These are phyloP conservation scores for Ustilago hordei DNA, from an alignment of 1,284 basidiomycete genomes.

Conservation along the genomic window DNA sequence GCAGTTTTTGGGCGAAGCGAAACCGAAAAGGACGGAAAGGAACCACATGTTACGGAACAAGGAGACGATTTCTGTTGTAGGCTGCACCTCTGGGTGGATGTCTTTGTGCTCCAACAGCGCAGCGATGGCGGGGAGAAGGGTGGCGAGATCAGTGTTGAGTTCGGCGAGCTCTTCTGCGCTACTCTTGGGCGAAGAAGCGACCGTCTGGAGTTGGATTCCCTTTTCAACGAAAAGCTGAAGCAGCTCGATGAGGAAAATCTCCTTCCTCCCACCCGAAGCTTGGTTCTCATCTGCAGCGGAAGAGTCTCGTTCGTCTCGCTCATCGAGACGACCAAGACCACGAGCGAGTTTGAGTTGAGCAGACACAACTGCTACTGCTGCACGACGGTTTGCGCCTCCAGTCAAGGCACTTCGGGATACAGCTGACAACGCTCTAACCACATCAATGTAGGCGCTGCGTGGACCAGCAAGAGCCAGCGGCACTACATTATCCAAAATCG, in stretches of 20 bases:
- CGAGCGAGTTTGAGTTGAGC: slow-evolving; percentile 58
- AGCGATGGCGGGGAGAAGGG: slow-evolving; percentile 86
- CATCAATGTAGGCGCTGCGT: slow-evolving; percentile 82
- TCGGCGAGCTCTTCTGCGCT: slow-evolving; percentile 58
- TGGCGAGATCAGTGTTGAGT: slow-evolving; percentile 59
- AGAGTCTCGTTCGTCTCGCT: slow-evolving; percentile 42
- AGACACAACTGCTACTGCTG: slow-evolving; percentile 66
- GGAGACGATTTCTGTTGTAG: slow-evolving; percentile 78
- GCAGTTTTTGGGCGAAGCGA: slow-evolving; percentile 71
- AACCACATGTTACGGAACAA: slow-evolving; percentile 97
- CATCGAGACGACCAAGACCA: slow-evolving; percentile 53
- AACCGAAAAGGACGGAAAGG: slow-evolving; percentile 82
- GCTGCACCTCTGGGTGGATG: slow-evolving; percentile 76
- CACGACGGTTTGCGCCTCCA: slow-evolving; percentile 49
- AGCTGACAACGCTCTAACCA: slow-evolving; percentile 85
- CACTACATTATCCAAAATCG: slow-evolving; percentile 90
- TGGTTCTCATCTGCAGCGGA: slow-evolving; percentile 85
- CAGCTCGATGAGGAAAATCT: slow-evolving; percentile 82
- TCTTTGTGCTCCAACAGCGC: slow-evolving; percentile 83
- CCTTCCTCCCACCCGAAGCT: slow-evolving; percentile 70
- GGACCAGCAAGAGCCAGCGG: slow-evolving; percentile 86
- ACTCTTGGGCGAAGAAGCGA: slow-evolving; percentile 73
- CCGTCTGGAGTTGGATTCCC: slow-evolving; percentile 88
- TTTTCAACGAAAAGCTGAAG: slow-evolving; percentile 89
- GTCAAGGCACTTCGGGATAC: slow-evolving; percentile 79